Base-by-base conservation (phyloP, 1,139 yeast species). In the Debaryomycetaceae sp. region DNA sequence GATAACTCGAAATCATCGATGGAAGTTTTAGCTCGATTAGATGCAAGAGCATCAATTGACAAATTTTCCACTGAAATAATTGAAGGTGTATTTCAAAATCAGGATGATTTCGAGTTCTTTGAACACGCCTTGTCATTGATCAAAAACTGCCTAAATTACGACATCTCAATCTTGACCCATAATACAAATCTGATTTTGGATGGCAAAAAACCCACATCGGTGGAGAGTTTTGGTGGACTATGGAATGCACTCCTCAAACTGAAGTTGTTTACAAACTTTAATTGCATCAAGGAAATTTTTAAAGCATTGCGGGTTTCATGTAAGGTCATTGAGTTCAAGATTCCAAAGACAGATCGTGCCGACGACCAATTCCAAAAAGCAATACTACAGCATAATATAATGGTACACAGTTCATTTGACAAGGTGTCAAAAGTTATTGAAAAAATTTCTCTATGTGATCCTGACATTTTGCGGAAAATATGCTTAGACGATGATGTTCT, bases 161-260 rank as follows among this genome's bases (percentile, higher is more conserved):
- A 85, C 54, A 63, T 82, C 15, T 55, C 73, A 11, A 60, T 73
- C n/a, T 60, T 83, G 39, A 75, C 83, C 2, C 79, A 79, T 45
- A 73, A 75, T 43, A 73, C 83, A 15, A 59, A 61, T 30, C 60
- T 68, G 22, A 58, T 83, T 14, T 67, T 71, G 26, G 55, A 55
- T 2, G 59, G 61, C 8, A 64, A 66, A 35, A 55, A 58, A 4
- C 71, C 77, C 0, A 62, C 74, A 1, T 62, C 77, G 0, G 63
- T 64, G 37, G 75, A 73, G 17, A 63, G 75, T 8, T 67, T 75
- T 33, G 72, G 79, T 1, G 61, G 65, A 11, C 53, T 82, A 16
- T 79, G 81, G 81, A 55, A 61, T 5, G 47, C 61, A 7, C 46
- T 80, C 11, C 58, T 68, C 19, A 59, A 62, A 9, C 65, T 68